Conservation (phyloP, 768 basidiomycete genomes). For the Pisolithus sp. region DNA sequence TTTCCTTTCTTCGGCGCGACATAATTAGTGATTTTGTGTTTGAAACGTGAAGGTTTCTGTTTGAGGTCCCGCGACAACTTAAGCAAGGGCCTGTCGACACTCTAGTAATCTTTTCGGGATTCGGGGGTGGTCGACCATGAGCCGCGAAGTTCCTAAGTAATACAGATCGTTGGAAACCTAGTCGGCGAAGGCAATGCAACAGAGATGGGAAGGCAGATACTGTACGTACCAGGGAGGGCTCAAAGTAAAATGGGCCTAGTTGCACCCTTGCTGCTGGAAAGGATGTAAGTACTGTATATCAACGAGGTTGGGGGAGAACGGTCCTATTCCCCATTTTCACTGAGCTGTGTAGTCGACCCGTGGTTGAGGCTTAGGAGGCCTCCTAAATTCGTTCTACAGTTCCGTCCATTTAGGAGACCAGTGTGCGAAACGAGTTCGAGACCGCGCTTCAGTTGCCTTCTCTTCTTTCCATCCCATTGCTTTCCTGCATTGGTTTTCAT, state of each 20-base stretch:
- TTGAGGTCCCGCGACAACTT: constrained; percentile 35
- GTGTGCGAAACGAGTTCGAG: constrained; percentile 33
- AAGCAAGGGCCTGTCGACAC: constrained; percentile 49
- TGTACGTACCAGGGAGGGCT: constrained; percentile 43
- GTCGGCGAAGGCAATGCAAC: too few species aligned
- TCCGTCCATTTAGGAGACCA: too few species aligned
- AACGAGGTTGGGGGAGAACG: too few species aligned
- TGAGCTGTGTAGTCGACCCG: too few species aligned
- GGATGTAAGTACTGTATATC: too few species aligned
- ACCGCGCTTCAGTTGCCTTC: too few species aligned
- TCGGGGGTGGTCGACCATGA: constrained; percentile 50
- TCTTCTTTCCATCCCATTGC: too few species aligned
- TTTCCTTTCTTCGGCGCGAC: constrained; percentile 38
- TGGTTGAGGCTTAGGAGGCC: too few species aligned
- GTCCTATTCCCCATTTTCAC: too few species aligned
- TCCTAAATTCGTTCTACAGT: too few species aligned
- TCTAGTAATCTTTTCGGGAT: constrained; percentile 43
- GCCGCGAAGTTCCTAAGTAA: constrained; percentile 42
- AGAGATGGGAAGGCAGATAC: not conserved
- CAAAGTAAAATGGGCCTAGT: constrained; percentile 37
- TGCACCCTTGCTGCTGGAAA: too few species aligned
- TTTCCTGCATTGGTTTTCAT: too few species aligned
- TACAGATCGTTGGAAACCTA: not conserved
- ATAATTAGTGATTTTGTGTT: constrained; percentile 28
- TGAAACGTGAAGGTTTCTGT: constrained; percentile 30